phyloP scores from a whole-genome alignment of 768 basidiomycete species.

The Tubosaeta brunneosetosa region DNA sequence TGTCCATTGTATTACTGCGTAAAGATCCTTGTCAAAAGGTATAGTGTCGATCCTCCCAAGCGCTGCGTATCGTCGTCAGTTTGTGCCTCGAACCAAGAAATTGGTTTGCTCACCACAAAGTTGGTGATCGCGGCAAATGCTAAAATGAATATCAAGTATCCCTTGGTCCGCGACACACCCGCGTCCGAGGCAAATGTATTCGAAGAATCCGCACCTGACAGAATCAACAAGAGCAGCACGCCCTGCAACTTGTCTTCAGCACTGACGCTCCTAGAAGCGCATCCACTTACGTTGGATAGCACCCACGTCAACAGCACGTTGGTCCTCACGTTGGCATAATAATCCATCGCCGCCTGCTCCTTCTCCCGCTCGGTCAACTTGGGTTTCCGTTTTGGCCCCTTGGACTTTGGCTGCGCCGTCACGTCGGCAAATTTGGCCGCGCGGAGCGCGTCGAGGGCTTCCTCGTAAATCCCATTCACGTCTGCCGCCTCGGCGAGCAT shows the following conservation, averaged over 20 bases:
- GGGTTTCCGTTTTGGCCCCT: constrained; percentile 4
- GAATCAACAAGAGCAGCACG: constrained; percentile 61
- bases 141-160: constrained; percentile 76
- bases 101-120: constrained; percentile 40
- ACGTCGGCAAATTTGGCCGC: constrained; percentile 42
- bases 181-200: constrained; percentile 53
- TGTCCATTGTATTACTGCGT: constrained; percentile 36
- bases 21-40: constrained; percentile 46
- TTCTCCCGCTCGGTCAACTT: constrained; percentile 50
- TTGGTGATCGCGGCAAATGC: constrained; percentile 79
- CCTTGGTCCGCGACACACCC: constrained; percentile 56
- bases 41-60: constrained; percentile 55
- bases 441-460: constrained; percentile 71
- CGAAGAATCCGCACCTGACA: constrained; percentile 53
- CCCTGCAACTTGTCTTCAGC: constrained; percentile 39
- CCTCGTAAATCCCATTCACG: constrained; percentile 79
- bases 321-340: constrained; percentile 84
- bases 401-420: constrained; percentile 4
- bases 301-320: constrained; percentile 82
- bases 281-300: constrained; percentile 63
- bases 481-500: constrained; percentile 78
- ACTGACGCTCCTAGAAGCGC: not conserved
- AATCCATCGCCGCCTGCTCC: constrained; percentile 74
- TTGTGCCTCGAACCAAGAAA: not conserved
- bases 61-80: constrained; percentile 35